These are phyloP conservation scores for Carpinus fangiana DNA, from an alignment of 306 rosid species.

Conservation along the genomic window DNA sequence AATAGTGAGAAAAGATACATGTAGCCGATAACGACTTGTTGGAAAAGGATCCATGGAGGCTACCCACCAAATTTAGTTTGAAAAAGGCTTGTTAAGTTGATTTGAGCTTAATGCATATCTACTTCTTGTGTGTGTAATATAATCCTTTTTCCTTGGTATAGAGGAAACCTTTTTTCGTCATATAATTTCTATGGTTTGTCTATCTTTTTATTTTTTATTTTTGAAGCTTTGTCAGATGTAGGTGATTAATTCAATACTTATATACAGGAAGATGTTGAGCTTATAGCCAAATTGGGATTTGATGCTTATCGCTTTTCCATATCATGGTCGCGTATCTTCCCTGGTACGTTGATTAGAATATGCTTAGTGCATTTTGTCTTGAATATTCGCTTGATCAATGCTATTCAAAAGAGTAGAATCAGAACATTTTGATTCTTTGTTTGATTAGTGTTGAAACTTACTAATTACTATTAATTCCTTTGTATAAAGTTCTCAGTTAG, in stretches of 20 bases:
- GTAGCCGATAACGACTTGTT: neutral
- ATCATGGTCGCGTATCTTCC: slow-evolving; percentile 94
- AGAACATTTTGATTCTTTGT: neutral
- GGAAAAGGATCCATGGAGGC: neutral
- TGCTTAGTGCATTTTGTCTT: slow-evolving; percentile 10
- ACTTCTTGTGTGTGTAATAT: neutral
- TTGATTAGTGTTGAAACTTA: slow-evolving; percentile 6
- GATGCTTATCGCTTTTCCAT: slow-evolving; percentile 84
- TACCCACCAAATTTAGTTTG: neutral
- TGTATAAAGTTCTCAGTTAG: neutral
- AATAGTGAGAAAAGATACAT: neutral
- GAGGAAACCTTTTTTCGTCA: neutral
- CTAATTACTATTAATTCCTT: neutral
- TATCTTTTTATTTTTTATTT: neutral
- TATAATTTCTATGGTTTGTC: neutral
- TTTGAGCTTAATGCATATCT: neutral
- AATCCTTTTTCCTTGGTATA: neutral
- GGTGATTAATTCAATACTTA: slow-evolving; percentile 24
- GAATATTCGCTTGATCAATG: neutral
- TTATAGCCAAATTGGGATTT: slow-evolving; percentile 85
- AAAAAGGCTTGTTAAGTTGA: neutral
- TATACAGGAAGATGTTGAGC: slow-evolving; percentile 87
- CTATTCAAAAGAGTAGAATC: neutral
- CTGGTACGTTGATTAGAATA: slow-evolving; percentile 53
- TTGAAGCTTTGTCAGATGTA: slow-evolving; percentile 6